A percentile compares a stretch with the other conserved stretches of the same genome.
phyloP scores from a whole-genome alignment of 2,329 filamentous ascomycete species.

The Leptographium flavum region DNA sequence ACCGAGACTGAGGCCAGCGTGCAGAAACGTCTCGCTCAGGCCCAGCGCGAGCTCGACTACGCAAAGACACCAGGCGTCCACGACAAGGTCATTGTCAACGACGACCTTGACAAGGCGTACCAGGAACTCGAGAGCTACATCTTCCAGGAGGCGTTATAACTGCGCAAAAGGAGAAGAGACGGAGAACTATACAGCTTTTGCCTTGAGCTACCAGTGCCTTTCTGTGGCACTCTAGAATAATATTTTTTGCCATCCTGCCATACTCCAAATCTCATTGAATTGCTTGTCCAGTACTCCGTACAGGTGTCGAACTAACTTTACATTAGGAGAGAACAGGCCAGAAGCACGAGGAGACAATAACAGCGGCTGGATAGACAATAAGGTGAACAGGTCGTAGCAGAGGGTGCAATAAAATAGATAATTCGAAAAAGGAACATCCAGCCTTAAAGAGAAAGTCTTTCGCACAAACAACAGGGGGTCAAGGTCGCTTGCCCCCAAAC shows the following conservation, averaged over 20 bases:
- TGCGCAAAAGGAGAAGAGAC: too few relatives aligned
- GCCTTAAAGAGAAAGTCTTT: conserved; percentile 20
- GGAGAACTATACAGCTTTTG: too few relatives aligned
- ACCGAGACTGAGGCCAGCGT: conserved; percentile 68
- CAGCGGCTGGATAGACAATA: background rate
- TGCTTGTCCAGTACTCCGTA: conserved; percentile 1
- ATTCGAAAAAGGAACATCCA: conserved; percentile 22
- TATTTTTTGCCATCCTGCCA: too few relatives aligned
- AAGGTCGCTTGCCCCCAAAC: too few relatives aligned
- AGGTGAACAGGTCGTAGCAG: conserved; percentile 1
- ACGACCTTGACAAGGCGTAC: conserved; percentile 34
- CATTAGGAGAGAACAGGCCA: background rate
- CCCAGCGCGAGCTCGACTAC: conserved; percentile 60
- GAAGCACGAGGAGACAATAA: background rate
- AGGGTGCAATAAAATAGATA: conserved; percentile 30
- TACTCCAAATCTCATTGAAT: conserved; percentile 11
- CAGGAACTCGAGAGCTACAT: conserved; percentile 36
- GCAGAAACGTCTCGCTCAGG: conserved; percentile 54
- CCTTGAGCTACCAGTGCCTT: too few relatives aligned
- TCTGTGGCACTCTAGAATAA: background rate
- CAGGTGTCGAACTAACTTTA: background rate
- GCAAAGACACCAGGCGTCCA: conserved; percentile 49
- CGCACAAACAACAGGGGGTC: conserved; percentile 15
- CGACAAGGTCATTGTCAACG: conserved; percentile 22
- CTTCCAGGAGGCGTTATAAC: conserved; percentile 18